Evolutionary conservation across 2,329 filamentous ascomycete genomes (phyloP), one percentile per base, ranked within the genome.

Genomic region (Cephalotrichum gorgonifer): DNA sequence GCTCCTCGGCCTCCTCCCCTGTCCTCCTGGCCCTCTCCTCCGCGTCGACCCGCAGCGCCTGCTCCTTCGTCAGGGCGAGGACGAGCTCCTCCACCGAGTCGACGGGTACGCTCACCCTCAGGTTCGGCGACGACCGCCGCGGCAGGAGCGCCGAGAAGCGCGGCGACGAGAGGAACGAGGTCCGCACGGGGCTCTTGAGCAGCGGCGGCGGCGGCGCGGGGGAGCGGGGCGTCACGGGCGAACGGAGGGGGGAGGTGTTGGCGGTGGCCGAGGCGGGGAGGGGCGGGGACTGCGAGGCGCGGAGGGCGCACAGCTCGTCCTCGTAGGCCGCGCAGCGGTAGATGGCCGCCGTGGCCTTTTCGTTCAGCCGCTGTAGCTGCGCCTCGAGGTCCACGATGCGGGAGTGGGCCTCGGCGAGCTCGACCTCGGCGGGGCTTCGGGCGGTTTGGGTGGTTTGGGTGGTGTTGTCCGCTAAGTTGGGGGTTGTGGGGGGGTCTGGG

Each of bases 291-390:
- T 38, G 47, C 60, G 58, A 57, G 31, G 66, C 67, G 55, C 78
- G 78, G 49, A 88, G 71, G 42, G 66, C 70, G 42, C 78, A 72
- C 38, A 89, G 74, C 62, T 89, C 84, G 64, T 88, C 85, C 66
- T 91, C 86, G 72, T 88, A 89, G 68, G 88, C 83, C 59, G 86
- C 84, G 76, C 77, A 82, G 61, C 75, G 76, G 63, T 81, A 76
- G 53, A 79, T 74, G 61, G 72, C 72, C 30, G 80, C 78, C 3
- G 81, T 76, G 50, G 83, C 83, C 64, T 86, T 88, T 56, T 85
- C 73, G 62, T 81, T 87, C 51, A 90, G 74, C 48, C 81, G 65
- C 50, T 76, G 74, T 48, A 90, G 79, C 59, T 89, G 85, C 31
- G 76, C 73, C 64, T 89, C 79, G 42, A 91, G 73, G 57, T 88